A percentile compares a stretch with the other conserved stretches of the same genome.
Evolutionary conservation across 169 alveolate species (phyloP).

Genomic region (Theileria luwenshuni): DNA sequence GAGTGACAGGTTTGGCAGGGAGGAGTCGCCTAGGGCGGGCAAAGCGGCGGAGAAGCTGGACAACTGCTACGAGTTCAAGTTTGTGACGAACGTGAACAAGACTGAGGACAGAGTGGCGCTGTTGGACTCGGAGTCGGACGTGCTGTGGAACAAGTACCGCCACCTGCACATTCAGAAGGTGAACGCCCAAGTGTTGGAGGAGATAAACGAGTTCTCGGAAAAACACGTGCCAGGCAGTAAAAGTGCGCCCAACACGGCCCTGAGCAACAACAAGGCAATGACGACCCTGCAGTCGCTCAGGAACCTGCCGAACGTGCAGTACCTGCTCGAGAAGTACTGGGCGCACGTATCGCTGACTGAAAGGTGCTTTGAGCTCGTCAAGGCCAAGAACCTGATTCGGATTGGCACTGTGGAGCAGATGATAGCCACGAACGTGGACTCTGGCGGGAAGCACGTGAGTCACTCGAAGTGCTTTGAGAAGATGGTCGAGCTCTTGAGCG

Average conservation of each 20-base stretch:
- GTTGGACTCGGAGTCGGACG: constrained; percentile 72
- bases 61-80: constrained; percentile 61
- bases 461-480: constrained; percentile 43
- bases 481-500: constrained; percentile 21
- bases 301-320: constrained; percentile 76
- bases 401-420: constrained; percentile 77
- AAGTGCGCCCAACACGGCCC: constrained; percentile 15
- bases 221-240: constrained; percentile 32
- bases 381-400: constrained; percentile 57
- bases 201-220: constrained; percentile 71
- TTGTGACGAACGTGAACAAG: constrained; percentile 63
- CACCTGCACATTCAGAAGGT: constrained; percentile 82
- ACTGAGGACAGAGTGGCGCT: constrained; percentile 63
- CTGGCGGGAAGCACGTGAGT: constrained; percentile 69
- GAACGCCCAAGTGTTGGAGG: constrained; percentile 76
- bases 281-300: constrained; percentile 75
- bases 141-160: constrained; percentile 74
- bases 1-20: neutral
- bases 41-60: neutral
- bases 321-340: constrained; percentile 80
- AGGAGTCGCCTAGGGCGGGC: neutral
- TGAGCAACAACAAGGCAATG: constrained; percentile 58
- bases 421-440: constrained; percentile 76
- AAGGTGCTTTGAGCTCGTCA: constrained; percentile 68
- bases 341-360: constrained; percentile 76